Conservation (phyloP, 2,329 filamentous ascomycete species). For the Microdochium trichocladiopsis region DNA sequence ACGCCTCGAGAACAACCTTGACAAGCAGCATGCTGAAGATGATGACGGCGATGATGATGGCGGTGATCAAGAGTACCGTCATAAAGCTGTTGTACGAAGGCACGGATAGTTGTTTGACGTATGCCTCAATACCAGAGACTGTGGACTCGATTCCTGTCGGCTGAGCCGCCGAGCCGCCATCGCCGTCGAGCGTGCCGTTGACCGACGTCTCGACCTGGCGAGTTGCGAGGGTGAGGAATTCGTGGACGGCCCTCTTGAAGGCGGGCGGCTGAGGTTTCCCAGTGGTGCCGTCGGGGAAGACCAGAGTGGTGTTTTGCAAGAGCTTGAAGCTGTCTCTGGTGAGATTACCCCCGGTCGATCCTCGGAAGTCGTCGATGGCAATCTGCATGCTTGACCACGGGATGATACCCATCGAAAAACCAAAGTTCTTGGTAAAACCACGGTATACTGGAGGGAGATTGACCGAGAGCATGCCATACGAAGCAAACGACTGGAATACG, state of each 20-base stretch:
- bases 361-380: conserved; percentile 78
- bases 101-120: conserved; percentile 75
- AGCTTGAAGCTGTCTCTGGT: conserved; percentile 70
- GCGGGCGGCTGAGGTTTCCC: conserved; percentile 29
- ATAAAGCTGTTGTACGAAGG: conserved; percentile 92
- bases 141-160: conserved; percentile 31
- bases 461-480: conserved; percentile 94
- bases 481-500: conserved; percentile 89
- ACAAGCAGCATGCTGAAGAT: conserved; percentile 80
- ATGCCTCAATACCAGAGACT: conserved; percentile 74
- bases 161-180: conserved; percentile 12
- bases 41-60: conserved; percentile 77
- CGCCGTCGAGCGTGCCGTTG: conserved; percentile 23
- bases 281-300: conserved; percentile 57
- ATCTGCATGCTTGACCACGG: conserved; percentile 75
- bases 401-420: conserved; percentile 78
- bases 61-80: conserved; percentile 84
- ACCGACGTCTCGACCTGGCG: conserved; percentile 44
- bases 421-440: conserved; percentile 89
- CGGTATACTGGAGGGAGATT: conserved; percentile 81
- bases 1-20: conserved; percentile 85
- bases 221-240: conserved; percentile 40
- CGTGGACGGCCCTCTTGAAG: conserved; percentile 48
- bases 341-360: conserved; percentile 76
- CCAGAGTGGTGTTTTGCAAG: conserved; percentile 68